These are phyloP conservation scores for Periconia sp. DNA, from an alignment of 2,329 filamentous ascomycete species.

Conservation along the genomic window DNA sequence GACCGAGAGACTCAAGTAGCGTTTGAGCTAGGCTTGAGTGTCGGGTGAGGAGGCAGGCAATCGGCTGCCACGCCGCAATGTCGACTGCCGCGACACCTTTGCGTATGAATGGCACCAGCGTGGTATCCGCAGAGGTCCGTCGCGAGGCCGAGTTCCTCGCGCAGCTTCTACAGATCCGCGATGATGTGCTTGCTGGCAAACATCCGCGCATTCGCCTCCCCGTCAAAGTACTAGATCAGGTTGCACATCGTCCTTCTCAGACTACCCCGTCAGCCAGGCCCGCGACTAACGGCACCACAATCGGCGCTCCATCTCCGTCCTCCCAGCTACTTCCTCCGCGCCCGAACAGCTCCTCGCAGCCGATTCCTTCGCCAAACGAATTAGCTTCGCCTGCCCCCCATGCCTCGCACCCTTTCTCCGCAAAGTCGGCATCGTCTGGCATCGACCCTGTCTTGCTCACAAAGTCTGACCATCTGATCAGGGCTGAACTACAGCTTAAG, in stretches of 20 bases:
- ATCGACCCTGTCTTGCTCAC: constrained; percentile 84
- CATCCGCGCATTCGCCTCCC: constrained; percentile 68
- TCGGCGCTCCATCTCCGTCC: constrained; percentile 25
- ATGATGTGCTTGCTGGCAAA: constrained; percentile 79
- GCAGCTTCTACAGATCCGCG: constrained; percentile 80
- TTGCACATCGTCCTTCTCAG: constrained; percentile 42
- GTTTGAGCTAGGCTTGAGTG: constrained; percentile 23
- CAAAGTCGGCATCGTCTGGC: constrained; percentile 63
- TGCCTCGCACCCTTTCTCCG: constrained; percentile 39
- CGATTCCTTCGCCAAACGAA: constrained; percentile 26
- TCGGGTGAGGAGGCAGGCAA: constrained; percentile 22
- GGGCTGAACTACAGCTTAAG: constrained; percentile 80
- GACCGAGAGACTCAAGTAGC: constrained; percentile 20
- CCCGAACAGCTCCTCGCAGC: constrained; percentile 35
- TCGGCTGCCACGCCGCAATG: constrained; percentile 34
- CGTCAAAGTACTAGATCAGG: constrained; percentile 56
- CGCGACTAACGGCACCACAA: constrained; percentile 37
- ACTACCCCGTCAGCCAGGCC: constrained; percentile 34
- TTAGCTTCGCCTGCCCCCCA: constrained; percentile 27
- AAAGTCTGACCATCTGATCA: constrained; percentile 84
- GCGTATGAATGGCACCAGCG: constrained; percentile 40
- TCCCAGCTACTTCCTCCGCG: constrained; percentile 36
- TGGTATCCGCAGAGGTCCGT: constrained; percentile 44
- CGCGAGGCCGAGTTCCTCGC: constrained; percentile 66
- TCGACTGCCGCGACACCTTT: constrained; percentile 35